A percentile compares a stretch with the other conserved stretches of the same genome.
phyloP scores from a whole-genome alignment of 306 rosid genomes.

The Lagenaria siceraria region DNA sequence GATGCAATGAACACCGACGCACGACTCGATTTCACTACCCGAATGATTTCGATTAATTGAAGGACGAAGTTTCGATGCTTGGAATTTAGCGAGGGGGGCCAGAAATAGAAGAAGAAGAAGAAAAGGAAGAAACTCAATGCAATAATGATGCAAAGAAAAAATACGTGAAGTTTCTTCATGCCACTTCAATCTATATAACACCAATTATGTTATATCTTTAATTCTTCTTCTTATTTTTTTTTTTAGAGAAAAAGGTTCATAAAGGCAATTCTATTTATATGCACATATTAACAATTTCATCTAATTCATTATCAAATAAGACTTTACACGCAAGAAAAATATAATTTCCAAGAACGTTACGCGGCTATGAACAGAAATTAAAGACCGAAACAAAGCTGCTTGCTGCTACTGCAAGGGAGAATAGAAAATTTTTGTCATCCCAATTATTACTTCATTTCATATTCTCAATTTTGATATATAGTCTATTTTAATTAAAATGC shows the following conservation, averaged over 20 bases:
- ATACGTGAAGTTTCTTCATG: not conserved
- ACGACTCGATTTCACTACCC: not conserved
- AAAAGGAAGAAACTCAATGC: not conserved
- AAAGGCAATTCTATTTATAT: not conserved
- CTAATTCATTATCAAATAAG: too few species aligned
- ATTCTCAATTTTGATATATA: too few species aligned
- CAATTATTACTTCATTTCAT: too few species aligned
- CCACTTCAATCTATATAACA: not conserved
- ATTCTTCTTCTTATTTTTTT: not conserved
- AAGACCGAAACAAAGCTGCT: too few species aligned
- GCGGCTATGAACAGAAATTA: too few species aligned
- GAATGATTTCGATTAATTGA: not conserved
- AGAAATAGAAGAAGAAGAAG: not conserved
- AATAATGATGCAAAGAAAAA: not conserved
- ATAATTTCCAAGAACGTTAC: too few species aligned
- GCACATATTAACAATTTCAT: not conserved
- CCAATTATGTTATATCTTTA: not conserved
- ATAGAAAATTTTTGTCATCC: too few species aligned
- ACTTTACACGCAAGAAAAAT: too few species aligned
- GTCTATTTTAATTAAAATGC: too few species aligned
- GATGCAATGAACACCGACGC: not conserved
- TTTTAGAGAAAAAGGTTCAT: too few species aligned
- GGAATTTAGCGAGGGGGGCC: not conserved
- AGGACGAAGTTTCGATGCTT: not conserved
- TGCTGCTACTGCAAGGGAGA: too few species aligned